Evolutionary conservation across 2,329 filamentous ascomycete species (phyloP).

Genomic region (Neophaeococcomyces aloes): DNA sequence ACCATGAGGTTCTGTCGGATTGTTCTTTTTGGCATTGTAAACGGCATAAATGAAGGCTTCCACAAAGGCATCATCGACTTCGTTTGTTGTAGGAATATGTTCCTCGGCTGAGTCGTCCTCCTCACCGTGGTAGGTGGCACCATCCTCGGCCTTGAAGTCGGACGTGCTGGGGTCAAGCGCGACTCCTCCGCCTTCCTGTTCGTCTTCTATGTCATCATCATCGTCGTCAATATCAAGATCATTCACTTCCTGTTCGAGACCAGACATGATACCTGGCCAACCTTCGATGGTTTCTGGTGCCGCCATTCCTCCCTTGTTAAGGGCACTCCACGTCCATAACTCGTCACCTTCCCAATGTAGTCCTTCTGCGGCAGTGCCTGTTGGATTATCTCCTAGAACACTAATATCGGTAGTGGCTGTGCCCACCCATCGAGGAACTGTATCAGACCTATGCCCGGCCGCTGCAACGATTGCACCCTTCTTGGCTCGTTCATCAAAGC

Average conservation of each 20-base stretch:
- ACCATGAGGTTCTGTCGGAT: conserved; percentile 42
- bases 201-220: conserved; percentile 29
- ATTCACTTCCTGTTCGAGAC: conserved; percentile 27
- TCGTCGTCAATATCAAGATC: conserved; percentile 34
- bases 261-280: conserved; percentile 32
- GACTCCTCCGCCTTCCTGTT: conserved; percentile 38
- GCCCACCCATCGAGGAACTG: conserved; percentile 54
- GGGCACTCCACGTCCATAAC: conserved; percentile 53
- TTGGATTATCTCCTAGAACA: conserved; percentile 39
- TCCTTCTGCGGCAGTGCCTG: conserved; percentile 54
- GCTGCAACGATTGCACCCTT: conserved; percentile 54
- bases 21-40: conserved; percentile 48
- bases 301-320: conserved; percentile 42
- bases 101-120: conserved; percentile 33
- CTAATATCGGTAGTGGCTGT: conserved; percentile 55
- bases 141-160: conserved; percentile 6
- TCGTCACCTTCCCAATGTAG: conserved; percentile 61
- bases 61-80: conserved; percentile 56
- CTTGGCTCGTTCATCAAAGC: conserved; percentile 49
- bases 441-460: conserved; percentile 48
- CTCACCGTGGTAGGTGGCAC: conserved; percentile 19
- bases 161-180: conserved; percentile 20
- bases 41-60: conserved; percentile 55
- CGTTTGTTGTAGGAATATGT: conserved; percentile 48
- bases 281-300: conserved; percentile 45